A percentile compares a stretch with the other conserved stretches of the same genome.
These are phyloP conservation scores for Globisporangium takayamanum DNA, from an alignment of 352 stramenopile genomes.

Conservation along the genomic window DNA sequence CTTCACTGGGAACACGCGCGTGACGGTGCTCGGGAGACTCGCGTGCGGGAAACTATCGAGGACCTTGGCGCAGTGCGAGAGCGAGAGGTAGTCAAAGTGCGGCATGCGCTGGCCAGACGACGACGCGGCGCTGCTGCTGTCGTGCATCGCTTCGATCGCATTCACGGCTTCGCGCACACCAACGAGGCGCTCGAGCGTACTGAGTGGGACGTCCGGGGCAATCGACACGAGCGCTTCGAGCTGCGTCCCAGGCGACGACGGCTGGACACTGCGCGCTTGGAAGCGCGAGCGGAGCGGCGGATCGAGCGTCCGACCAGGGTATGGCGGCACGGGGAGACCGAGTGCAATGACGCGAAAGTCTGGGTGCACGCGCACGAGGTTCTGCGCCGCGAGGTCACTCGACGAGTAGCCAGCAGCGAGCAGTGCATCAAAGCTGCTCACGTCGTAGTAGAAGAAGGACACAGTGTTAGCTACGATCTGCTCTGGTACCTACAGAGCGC, in stretches of 20 bases:
- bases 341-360: slow-evolving; percentile 93
- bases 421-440: slow-evolving; percentile 52
- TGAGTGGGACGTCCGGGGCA: slow-evolving; percentile 41
- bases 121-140: slow-evolving; percentile 7
- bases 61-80: slow-evolving; percentile 52
- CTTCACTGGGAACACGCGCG: slow-evolving; percentile 54
- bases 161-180: slow-evolving; percentile 67
- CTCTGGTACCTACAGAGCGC: neutral
- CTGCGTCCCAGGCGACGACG: slow-evolving; percentile 55
- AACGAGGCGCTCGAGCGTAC: slow-evolving; percentile 58
- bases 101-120: slow-evolving; percentile 45
- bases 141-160: slow-evolving; percentile 55
- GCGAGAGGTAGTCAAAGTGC: slow-evolving; percentile 60
- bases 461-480: neutral
- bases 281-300: slow-evolving; percentile 85
- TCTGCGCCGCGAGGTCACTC: slow-evolving; percentile 42
- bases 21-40: slow-evolving; percentile 28
- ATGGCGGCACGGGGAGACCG: slow-evolving; percentile 81
- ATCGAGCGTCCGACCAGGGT: slow-evolving; percentile 78
- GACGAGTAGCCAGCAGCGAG: slow-evolving; percentile 44
- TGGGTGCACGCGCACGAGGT: slow-evolving; percentile 80
- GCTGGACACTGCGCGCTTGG: slow-evolving; percentile 64
- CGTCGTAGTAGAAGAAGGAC: neutral
- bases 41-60: slow-evolving; percentile 42
- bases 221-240: slow-evolving; percentile 44